Base-by-base conservation (phyloP, 345 rosid genomes). In the Draba incana region DNA sequence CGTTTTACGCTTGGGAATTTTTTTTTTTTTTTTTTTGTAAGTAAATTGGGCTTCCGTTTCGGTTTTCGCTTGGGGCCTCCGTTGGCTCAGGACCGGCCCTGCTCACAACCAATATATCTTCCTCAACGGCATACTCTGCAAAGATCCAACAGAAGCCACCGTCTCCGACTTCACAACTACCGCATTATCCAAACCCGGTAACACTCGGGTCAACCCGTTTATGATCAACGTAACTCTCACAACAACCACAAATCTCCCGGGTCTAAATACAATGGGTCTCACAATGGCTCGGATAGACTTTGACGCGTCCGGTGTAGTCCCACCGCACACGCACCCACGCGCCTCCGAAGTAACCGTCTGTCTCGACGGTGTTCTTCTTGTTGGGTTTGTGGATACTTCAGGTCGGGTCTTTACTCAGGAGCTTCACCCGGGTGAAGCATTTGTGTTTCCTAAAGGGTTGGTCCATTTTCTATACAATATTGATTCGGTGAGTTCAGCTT, bases 211-310 rank as follows among this genome's bases (percentile, higher is more conserved):
- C 39, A 86, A 75, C 72, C 76, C 2, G 11, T 84, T 80, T 14
- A 86, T 86, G 45, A 87, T 69, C 80, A 86, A 75, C 66, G 89
- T 84, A 60, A 89, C 90, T 3, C 72, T 84, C 10, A 69, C 94
- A 4, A 82, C 30, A 41, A 54, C 51, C 10, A 53, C 69, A 2
- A 86, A 88, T 30, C 75, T 89, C 50, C 92, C 95, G 0, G 95
- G 92, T 54, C 55, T 85, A 28, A 92, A 89, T 77, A 87, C 92
- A n/a, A 64, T 82, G 89, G 96, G 96, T 81, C 83, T 87, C 12
- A 45, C 81, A 64, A 74, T 86, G 91, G 89, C 78, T 69, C 81
- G 88, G 0, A 24, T 83, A 0, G 95, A 87, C 78, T 46, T 89
- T 0, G 83, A 57, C 0, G 59, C 67, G 0, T 46, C 78, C 0